phyloP scores from a whole-genome alignment of 345 rosid species.

The Pseudoturritis turrita region DNA sequence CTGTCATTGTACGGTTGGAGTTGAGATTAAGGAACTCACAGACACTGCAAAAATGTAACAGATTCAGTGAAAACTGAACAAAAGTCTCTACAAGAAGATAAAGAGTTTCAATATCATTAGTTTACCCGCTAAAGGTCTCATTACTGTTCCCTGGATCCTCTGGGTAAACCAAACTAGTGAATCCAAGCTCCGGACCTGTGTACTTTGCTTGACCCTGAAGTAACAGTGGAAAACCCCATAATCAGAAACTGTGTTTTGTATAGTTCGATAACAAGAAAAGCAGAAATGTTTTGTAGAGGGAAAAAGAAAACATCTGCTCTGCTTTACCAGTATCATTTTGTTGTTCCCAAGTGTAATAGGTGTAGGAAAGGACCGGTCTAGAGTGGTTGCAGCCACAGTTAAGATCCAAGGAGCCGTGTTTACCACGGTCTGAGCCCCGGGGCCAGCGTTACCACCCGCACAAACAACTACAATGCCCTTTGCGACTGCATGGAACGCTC shows the following conservation, averaged over 20 bases:
- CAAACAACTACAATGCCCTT: constrained; percentile 37
- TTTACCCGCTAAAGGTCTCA: constrained; percentile 17
- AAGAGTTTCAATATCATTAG: too few relatives aligned
- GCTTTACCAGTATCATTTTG: constrained; percentile 26
- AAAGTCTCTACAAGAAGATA: too few relatives aligned
- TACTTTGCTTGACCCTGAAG: constrained; percentile 35
- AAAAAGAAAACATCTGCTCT: neutral
- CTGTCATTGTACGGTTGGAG: constrained; percentile 12
- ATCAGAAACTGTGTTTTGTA: neutral
- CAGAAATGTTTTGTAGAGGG: too few relatives aligned
- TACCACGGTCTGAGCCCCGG: constrained; percentile 33
- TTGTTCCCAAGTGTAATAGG: constrained; percentile 39
- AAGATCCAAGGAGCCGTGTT: constrained; percentile 51
- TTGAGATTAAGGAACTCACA: neutral
- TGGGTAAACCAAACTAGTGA: constrained; percentile 37
- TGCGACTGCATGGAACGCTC: constrained; percentile 47
- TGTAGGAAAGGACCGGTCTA: constrained; percentile 44
- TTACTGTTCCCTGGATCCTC: constrained; percentile 19
- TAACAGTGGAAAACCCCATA: neutral
- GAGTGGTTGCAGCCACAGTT: constrained; percentile 52
- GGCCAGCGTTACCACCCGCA: constrained; percentile 33
- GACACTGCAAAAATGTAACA: neutral
- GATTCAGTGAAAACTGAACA: too few relatives aligned
- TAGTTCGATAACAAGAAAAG: neutral
- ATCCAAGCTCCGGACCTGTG: constrained; percentile 29